phyloP scores from a whole-genome alignment of 2,329 filamentous ascomycete species.

The Phaeosphaeria sp. region DNA sequence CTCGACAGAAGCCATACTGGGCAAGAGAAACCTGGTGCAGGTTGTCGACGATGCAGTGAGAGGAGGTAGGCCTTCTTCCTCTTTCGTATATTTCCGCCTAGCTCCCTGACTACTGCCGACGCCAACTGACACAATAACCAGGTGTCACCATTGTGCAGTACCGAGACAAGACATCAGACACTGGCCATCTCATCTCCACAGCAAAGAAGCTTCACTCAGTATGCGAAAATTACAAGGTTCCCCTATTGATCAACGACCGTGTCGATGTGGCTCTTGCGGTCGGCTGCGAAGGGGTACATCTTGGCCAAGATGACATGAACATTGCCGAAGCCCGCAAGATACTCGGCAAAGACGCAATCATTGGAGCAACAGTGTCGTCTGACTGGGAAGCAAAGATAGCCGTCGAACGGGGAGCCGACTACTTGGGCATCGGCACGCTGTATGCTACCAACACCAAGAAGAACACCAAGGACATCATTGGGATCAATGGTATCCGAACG shows the following conservation, averaged over 20 bases:
- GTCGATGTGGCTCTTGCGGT: constrained; percentile 87
- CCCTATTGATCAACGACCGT: constrained; percentile 90
- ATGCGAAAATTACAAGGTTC: constrained; percentile 72
- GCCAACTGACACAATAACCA: constrained; percentile 24
- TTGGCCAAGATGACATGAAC: constrained; percentile 92
- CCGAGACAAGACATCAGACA: constrained; percentile 85
- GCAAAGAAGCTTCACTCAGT: constrained; percentile 75
- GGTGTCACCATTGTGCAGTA: constrained; percentile 86
- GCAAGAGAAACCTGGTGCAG: constrained; percentile 69
- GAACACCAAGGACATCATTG: constrained; percentile 83
- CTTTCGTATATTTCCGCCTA: not conserved
- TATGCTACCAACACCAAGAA: constrained; percentile 84
- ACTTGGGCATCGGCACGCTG: constrained; percentile 89
- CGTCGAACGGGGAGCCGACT: constrained; percentile 79
- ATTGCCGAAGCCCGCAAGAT: constrained; percentile 71
- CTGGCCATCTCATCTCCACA: constrained; percentile 71
- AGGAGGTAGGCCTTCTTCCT: constrained; percentile 63
- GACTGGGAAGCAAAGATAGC: constrained; percentile 75
- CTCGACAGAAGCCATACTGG: constrained; percentile 85
- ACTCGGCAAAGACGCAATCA: constrained; percentile 78
- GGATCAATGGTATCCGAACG: constrained; percentile 71
- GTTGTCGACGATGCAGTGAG: constrained; percentile 78
- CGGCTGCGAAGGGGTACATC: constrained; percentile 88
- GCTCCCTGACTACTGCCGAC: not conserved
- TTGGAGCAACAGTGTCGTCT: constrained; percentile 85